Conservation (phyloP, 2,329 filamentous ascomycete species). For the Botrytis cinerea region DNA sequence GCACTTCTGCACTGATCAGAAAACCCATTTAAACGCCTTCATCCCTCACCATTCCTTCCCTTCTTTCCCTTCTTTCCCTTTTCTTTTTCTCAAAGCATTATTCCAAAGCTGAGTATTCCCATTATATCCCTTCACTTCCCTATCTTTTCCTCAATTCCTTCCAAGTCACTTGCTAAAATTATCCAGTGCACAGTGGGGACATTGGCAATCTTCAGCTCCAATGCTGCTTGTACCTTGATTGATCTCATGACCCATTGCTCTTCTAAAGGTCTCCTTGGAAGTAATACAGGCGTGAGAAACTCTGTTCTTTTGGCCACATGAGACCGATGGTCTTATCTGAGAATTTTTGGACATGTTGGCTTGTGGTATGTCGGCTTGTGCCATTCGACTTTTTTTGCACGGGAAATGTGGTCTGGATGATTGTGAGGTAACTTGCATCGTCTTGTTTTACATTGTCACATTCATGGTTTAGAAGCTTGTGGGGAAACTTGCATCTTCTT, state of each 20-base stretch:
- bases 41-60: not conserved
- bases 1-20: not conserved
- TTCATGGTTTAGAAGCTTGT: not conserved
- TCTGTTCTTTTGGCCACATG: conserved; percentile 8
- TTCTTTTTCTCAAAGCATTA: not conserved
- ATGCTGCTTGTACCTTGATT: conserved; percentile 6
- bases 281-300: not conserved
- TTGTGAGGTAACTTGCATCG: not conserved
- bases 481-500: not conserved
- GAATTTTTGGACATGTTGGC: not conserved
- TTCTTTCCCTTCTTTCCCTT: not conserved
- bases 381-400: not conserved
- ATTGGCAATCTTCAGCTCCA: too few species aligned
- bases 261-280: not conserved
- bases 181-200: not conserved
- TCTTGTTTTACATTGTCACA: not conserved
- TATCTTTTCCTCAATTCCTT: too few species aligned
- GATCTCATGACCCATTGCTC: not conserved
- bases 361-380: not conserved
- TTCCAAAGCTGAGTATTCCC: not conserved
- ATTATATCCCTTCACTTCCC: not conserved
- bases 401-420: not conserved
- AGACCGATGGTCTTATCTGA: conserved; percentile 2
- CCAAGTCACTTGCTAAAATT: not conserved
- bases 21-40: not conserved